Evolutionary conservation across 345 rosid species (phyloP), one percentile per base, ranked within the genome.

Genomic region (Lepidium africanum): DNA sequence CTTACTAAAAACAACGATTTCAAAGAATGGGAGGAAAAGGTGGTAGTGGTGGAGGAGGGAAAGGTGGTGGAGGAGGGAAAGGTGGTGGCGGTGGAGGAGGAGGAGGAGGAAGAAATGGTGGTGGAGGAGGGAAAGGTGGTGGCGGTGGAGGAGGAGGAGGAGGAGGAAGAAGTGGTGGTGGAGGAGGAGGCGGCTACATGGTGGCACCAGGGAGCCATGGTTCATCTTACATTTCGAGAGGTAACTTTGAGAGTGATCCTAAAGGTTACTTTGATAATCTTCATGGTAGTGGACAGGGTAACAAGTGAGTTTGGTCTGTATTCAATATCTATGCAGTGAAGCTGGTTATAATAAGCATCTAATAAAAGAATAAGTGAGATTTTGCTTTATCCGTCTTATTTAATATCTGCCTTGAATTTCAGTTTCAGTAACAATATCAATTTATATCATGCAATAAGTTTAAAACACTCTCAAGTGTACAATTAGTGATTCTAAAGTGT

Each of bases 251-350:
- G 47, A 67, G 46, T 45, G 51, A 67, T n/a, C 78, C 78, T 9
- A 74, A 74, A 61, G 51, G 69, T 11, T 54, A 61, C 40, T 74
- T 68, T 61, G 74, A 68, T 61, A 68, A 62, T 60, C 65, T 74
- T 14, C 65, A 67, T 68, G 52, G 69, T 35, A 59, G 27, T 54
- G 70, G 76, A 33, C 76, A 43, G 49, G 64, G 57, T 42, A 65
- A 38, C 19, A 74, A 74, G 36, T 74, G 30, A 74, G 0, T 17
- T 58, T 41, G 37, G 6, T 58, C 9, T 32, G 9, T 48, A 38
- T 47, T 23, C 4, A 4, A n/a, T 2, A 23, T 33, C 57, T 63
- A 45, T 55, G 59, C 15, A 38, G n/a, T 70, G 53, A 53, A 43
- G 13, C 7, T 52, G 47, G 30, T 8, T 42, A 13, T 21, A n/a